Evolutionary conservation across 2,329 filamentous ascomycete genomes (phyloP).

Genomic region (Colletotrichum tanaceti): DNA sequence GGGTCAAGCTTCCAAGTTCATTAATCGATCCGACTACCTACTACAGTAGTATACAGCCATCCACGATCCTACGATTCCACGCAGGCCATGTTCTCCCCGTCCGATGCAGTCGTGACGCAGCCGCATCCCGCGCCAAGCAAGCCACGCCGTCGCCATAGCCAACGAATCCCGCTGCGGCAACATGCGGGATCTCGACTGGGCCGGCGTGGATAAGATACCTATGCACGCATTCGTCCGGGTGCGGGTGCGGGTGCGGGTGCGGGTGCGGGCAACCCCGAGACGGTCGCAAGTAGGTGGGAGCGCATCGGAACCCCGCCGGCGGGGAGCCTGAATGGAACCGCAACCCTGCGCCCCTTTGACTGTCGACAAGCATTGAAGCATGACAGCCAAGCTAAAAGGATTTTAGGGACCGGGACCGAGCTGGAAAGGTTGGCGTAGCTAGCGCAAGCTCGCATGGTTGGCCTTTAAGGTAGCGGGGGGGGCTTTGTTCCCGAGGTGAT

Average conservation of each 20-base stretch:
- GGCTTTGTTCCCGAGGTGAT: background rate
- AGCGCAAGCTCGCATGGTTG: conserved; percentile 5
- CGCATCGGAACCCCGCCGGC: background rate
- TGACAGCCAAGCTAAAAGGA: conserved; percentile 9
- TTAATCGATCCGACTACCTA: no score
- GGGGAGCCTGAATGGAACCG: background rate
- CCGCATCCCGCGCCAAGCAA: conserved; percentile 4
- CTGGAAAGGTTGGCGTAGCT: conserved; percentile 4
- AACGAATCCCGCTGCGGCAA: background rate
- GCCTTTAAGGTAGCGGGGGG: conserved; percentile 10
- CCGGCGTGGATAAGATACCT: background rate
- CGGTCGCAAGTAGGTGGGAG: background rate
- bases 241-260: background rate
- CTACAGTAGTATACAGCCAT: no score
- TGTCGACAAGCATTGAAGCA: background rate
- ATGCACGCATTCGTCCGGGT: background rate
- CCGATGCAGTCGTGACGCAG: conserved; percentile 7
- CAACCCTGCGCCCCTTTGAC: background rate
- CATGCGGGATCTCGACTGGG: background rate
- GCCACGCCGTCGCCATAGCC: conserved; percentile 14
- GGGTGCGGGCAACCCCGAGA: background rate
- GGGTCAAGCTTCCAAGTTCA: conserved; percentile 34
- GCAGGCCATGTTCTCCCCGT: conserved; percentile 2
- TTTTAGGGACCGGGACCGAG: conserved; percentile 1
- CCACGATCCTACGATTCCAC: background rate